phyloP scores from a whole-genome alignment of 2,329 filamentous ascomycete genomes.

The Ophiosphaerella herpotricha region DNA sequence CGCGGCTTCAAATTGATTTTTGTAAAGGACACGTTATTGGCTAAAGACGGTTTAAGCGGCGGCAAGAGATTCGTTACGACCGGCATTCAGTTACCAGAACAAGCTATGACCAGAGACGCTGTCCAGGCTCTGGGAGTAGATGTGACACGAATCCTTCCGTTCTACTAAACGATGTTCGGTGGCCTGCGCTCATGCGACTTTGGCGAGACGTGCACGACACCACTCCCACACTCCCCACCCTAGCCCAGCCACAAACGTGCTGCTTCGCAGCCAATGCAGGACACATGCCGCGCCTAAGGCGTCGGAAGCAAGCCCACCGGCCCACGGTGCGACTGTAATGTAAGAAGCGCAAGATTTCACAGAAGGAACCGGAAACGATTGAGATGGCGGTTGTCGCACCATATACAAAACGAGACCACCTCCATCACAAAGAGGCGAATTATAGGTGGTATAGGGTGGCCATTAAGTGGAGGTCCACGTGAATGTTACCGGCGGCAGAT shows the following conservation, averaged over 20 bases:
- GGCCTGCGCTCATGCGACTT: constrained; percentile 10
- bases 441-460: constrained; percentile 10
- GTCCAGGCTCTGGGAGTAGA: constrained; percentile 17
- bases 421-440: constrained; percentile 4
- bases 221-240: constrained; percentile 5
- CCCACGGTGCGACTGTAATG: constrained; percentile 9
- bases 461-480: constrained; percentile 15
- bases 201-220: constrained; percentile 19
- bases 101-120: constrained; percentile 12
- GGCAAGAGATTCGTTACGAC: constrained; percentile 16
- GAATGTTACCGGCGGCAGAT: constrained; percentile 15
- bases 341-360: constrained; percentile 12
- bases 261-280: constrained; percentile 3
- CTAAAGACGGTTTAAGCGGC: constrained; percentile 24
- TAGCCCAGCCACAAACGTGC: constrained; percentile 12
- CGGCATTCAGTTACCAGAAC: constrained; percentile 27
- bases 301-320: constrained; percentile 10
- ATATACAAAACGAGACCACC: constrained; percentile 8
- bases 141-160: constrained; percentile 25
- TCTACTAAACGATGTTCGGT: constrained; percentile 18
- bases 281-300: constrained; percentile 7
- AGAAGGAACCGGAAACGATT: constrained; percentile 4
- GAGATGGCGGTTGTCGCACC: constrained; percentile 10
- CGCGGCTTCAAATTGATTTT: constrained; percentile 11
- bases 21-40: constrained; percentile 14